Percentiles rank a stretch among this genome's conserved stretches.
Conservation (phyloP, 139 green algal species). For the Chlamydomonas eustigma region DNA sequence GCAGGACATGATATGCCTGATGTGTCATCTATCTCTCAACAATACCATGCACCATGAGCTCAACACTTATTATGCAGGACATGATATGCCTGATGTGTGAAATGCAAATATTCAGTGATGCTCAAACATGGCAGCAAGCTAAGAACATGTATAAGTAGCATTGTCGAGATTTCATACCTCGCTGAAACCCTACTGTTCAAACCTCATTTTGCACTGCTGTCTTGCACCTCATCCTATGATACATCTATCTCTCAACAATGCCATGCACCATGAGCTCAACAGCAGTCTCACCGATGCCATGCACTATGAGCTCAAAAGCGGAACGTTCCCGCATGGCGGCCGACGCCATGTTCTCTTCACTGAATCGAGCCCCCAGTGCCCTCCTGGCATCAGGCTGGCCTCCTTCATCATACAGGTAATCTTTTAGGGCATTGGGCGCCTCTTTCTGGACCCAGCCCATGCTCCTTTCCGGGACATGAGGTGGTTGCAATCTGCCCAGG, state of each 20-base stretch:
- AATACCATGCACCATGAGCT: conserved; percentile 10
- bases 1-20: too few relatives aligned
- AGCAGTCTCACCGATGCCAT: neutral
- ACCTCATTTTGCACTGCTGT: neutral
- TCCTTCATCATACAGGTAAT: neutral
- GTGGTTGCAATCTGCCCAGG: conserved; percentile 15
- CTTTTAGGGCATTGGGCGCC: neutral
- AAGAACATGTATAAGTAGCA: neutral
- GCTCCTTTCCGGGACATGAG: neutral
- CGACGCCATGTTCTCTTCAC: neutral
- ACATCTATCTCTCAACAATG: neutral
- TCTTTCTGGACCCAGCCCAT: too few relatives aligned
- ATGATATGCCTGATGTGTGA: too few relatives aligned
- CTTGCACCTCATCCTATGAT: neutral
- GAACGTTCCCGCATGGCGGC: neutral
- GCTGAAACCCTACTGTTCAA: neutral
- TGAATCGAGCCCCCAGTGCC: neutral
- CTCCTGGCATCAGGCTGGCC: neutral
- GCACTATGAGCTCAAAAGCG: conserved; percentile 14
- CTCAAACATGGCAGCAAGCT: too few relatives aligned
- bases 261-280: conserved; percentile 7
- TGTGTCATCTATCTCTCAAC: neutral
- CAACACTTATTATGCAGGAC: too few relatives aligned
- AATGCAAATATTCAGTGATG: too few relatives aligned
- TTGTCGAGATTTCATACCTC: neutral